Conservation (phyloP, 179 eudicot species). For the Beta lomatogona region DNA sequence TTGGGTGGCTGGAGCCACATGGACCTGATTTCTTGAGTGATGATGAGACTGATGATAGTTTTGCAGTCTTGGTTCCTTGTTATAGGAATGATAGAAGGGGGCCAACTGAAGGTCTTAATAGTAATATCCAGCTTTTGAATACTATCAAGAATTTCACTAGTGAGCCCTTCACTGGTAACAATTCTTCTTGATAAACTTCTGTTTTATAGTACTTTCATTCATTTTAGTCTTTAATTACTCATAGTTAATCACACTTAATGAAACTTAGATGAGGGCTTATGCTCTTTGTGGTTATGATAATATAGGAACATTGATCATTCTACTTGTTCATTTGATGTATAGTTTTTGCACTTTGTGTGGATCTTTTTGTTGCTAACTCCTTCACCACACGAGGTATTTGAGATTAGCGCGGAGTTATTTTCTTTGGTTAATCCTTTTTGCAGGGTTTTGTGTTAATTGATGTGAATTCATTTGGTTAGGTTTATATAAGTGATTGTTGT, state of each 20-base stretch:
- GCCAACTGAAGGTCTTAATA: conserved; percentile 36
- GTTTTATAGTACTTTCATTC: neutral
- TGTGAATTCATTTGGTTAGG: neutral
- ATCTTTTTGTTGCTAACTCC: neutral
- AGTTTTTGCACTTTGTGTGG: neutral
- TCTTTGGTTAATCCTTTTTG: conserved; percentile 4
- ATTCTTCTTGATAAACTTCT: neutral
- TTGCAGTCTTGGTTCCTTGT: conserved; percentile 89
- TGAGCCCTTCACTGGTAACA: conserved; percentile 62
- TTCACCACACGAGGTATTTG: neutral
- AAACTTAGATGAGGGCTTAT: neutral
- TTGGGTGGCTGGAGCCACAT: conserved; percentile 89
- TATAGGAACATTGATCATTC: neutral
- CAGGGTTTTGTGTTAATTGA: neutral
- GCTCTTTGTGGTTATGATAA: neutral
- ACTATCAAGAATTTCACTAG: conserved; percentile 53
- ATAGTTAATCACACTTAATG: too few species aligned
- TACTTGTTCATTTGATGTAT: neutral
- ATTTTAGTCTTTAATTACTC: neutral
- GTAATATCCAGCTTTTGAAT: conserved; percentile 38
- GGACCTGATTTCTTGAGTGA: conserved; percentile 79
- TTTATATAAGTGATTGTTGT: neutral
- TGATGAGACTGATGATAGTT: conserved; percentile 74
- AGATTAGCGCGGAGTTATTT: neutral
- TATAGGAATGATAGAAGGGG: conserved; percentile 52